These are phyloP conservation scores for Umbelopsis vinacea DNA, from an alignment of 192 early-diverging fungal species.

Conservation along the genomic window DNA sequence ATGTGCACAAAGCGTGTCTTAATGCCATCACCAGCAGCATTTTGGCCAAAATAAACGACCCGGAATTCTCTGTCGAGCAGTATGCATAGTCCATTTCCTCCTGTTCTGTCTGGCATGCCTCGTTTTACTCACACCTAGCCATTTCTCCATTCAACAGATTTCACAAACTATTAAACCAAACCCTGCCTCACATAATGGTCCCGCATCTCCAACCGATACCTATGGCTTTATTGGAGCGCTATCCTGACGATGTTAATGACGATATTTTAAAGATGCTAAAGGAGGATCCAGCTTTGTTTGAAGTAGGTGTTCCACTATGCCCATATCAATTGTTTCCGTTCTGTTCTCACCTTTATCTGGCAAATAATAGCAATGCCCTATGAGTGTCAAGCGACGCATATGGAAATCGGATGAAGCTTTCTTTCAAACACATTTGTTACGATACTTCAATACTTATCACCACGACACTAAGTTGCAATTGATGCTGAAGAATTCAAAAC, in stretches of 20 bases:
- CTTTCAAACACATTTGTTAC: constrained; percentile 41
- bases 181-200: constrained; percentile 53
- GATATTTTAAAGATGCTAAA: constrained; percentile 35
- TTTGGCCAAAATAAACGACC: constrained; percentile 40
- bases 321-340: background rate
- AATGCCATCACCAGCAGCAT: constrained; percentile 50
- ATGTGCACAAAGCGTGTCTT: constrained; percentile 54
- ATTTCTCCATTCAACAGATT: constrained; percentile 35
- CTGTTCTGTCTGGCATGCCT: too few relatives aligned
- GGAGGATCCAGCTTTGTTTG: constrained; percentile 32
- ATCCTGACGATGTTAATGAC: constrained; percentile 44
- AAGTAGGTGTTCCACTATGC: constrained; percentile 14
- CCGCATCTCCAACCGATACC: constrained; percentile 55
- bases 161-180: constrained; percentile 43
- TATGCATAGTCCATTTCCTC: background rate
- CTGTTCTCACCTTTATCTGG: background rate
- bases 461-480: constrained; percentile 34
- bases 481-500: constrained; percentile 32
- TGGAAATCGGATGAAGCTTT: constrained; percentile 47
- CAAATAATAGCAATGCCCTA: constrained; percentile 37
- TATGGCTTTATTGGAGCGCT: constrained; percentile 51
- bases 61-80: constrained; percentile 31
- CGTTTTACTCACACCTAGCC: background rate
- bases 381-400: constrained; percentile 46
- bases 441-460: constrained; percentile 41